Base-by-base conservation (phyloP, 352 stramenopile genomes). In the Pythium dissimile region DNA sequence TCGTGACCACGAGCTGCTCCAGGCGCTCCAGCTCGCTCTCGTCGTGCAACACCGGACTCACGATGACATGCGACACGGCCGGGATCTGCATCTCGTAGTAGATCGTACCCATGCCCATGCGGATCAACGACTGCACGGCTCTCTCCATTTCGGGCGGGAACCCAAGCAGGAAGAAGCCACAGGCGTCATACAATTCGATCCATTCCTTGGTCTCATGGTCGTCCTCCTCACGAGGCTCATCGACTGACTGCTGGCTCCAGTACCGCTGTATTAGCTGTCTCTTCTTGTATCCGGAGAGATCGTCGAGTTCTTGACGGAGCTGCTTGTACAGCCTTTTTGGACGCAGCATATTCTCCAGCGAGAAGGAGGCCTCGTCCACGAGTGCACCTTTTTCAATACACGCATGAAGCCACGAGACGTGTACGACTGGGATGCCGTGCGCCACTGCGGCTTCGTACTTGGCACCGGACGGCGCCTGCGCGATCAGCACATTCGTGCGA, bases 341-440 rank as follows among this genome's bases (percentile, higher is more conserved):
- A 21, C 73, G 66, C 7, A 77, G 35, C 11, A 85, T 57, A 5
- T 59, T 60, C 27, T 64, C 67, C 4, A 89, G 59, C 8, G 68
- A 59, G 50, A 77, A 89, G n/a, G 76, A 67, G 2, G 68, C 54
- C 56, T 84, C 75, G 0, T 85, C 67, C 10, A 75, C 70, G 10
- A 88, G 21, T 38, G 67, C 57, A 1, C 68, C 43, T 13, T 72
- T 69, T 50, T 89, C 73, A 15, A 85, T 32, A 41, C 77, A 92
- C n/a, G 78, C 82, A n/a, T 80, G 66, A 0, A 92, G 61, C 82
- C 82, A 92, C 27, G 72, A 77, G 9, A 89, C 61, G 48, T 89
- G 77, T 2, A 89, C 82, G 11, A 92, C 70, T 3, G 82, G 74
- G 46, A 92, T 83, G 11, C 70, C 59, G 56, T 88, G 71, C 4